Evolutionary conservation across 257 asterid species (phyloP).

Genomic region (Leonotis leonurus): DNA sequence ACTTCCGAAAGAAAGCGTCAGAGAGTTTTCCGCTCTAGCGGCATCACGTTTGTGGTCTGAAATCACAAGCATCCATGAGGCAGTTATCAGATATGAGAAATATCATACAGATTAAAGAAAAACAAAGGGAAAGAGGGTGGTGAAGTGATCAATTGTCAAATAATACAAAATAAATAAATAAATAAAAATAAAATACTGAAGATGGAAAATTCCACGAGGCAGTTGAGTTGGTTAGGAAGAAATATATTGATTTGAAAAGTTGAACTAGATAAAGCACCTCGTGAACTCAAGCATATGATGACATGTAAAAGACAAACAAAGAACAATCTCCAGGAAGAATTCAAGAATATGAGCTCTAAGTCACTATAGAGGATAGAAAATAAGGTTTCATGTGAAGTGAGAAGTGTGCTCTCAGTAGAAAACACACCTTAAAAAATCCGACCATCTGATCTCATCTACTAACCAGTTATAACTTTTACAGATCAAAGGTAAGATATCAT

Average conservation of each 20-base stretch:
- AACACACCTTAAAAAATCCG: neutral
- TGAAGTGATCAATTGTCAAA: constrained; percentile 1
- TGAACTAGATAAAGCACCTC: neutral
- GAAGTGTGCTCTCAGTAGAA: neutral
- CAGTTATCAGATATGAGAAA: constrained; percentile 2
- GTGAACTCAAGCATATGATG: neutral
- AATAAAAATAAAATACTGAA: no score
- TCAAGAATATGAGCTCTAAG: neutral
- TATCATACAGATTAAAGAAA: neutral
- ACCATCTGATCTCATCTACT: neutral
- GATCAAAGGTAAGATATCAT: neutral
- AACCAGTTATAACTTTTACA: neutral
- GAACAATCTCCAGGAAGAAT: neutral
- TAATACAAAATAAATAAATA: no score
- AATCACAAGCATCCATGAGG: constrained; percentile 21
- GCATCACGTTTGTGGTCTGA: constrained; percentile 95
- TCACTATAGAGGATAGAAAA: neutral
- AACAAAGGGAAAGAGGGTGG: neutral
- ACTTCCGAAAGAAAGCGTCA: constrained; percentile 84
- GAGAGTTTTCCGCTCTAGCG: constrained; percentile 82
- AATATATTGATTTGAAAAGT: neutral
- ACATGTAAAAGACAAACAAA: neutral
- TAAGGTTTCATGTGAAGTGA: neutral
- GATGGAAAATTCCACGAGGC: no score
- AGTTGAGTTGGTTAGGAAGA: neutral